These are phyloP conservation scores for Tricholoma hemisulphureum DNA, from an alignment of 768 basidiomycete species.

Conservation along the genomic window DNA sequence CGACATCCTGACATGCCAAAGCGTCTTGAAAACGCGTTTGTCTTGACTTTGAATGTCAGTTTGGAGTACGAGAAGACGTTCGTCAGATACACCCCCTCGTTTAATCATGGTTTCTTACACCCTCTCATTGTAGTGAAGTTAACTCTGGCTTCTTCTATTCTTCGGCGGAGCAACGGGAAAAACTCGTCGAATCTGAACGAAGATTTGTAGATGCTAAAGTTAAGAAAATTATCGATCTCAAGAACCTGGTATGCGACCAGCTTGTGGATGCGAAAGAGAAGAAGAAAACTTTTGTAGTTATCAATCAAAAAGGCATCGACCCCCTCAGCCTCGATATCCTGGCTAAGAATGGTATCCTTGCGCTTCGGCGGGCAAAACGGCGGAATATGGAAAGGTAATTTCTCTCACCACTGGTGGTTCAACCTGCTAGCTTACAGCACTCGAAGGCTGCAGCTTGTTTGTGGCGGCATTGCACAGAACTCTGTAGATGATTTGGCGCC, in stretches of 20 bases:
- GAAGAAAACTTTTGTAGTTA: slow-evolving; percentile 84
- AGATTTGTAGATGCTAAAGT: slow-evolving; percentile 92
- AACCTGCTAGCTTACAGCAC: not conserved
- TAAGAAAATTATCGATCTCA: slow-evolving; percentile 94
- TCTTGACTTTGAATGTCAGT: slow-evolving; percentile 94
- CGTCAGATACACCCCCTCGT: slow-evolving; percentile 31
- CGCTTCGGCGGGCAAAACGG: slow-evolving; percentile 91
- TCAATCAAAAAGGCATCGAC: slow-evolving; percentile 99
- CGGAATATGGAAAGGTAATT: slow-evolving; percentile 96
- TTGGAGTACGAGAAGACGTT: slow-evolving; percentile 99
- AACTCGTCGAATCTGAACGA: slow-evolving; percentile 96
- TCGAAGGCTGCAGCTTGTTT: slow-evolving; percentile 82
- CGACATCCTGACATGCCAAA: slow-evolving; percentile 99
- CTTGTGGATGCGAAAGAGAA: slow-evolving; percentile 80
- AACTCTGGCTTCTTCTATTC: slow-evolving; percentile 99
- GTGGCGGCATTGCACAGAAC: slow-evolving; percentile 95
- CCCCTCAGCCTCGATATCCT: slow-evolving; percentile 94
- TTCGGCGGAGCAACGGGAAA: slow-evolving; percentile 96
- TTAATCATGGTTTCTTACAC: slow-evolving; percentile 17
- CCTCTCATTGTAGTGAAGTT: slow-evolving; percentile 70
- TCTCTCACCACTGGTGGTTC: slow-evolving; percentile 1
- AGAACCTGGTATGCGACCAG: slow-evolving; percentile 94
- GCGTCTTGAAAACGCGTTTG: slow-evolving; percentile 92
- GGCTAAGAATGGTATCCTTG: slow-evolving; percentile 95
- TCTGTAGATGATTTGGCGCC: slow-evolving; percentile 95